phyloP scores from a whole-genome alignment of 73 alveolate species.

The Effrenium voratum region DNA sequence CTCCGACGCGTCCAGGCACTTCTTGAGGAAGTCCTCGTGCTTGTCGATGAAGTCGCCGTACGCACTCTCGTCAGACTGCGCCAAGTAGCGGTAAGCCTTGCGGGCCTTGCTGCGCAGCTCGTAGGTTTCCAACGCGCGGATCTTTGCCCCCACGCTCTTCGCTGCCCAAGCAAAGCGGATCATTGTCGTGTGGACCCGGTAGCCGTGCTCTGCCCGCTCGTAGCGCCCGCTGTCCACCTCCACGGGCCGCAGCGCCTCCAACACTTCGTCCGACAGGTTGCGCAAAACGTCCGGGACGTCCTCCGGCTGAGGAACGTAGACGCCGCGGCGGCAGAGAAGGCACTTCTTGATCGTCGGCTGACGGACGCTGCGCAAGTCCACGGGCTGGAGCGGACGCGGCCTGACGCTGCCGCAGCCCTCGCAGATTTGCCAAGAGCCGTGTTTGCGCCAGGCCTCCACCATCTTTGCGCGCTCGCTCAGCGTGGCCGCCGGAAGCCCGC shows the following conservation, averaged over 20 bases:
- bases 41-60: too few relatives aligned
- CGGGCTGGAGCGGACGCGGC: background rate
- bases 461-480: background rate
- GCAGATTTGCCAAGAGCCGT: background rate
- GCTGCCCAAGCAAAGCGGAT: too few relatives aligned
- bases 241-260: constrained; percentile 22
- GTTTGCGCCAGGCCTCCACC: constrained; percentile 17
- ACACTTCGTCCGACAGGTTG: too few relatives aligned
- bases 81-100: too few relatives aligned
- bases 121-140: background rate
- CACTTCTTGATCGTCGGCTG: background rate
- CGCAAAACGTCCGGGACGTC: too few relatives aligned
- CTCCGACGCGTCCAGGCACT: too few relatives aligned
- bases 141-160: too few relatives aligned
- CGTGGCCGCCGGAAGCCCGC: constrained; percentile 1
- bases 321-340: background rate
- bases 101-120: background rate
- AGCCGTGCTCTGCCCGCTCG: constrained; percentile 13
- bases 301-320: background rate
- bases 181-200: background rate
- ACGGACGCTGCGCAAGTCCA: too few relatives aligned
- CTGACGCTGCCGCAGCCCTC: background rate
- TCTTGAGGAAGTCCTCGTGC: too few relatives aligned
- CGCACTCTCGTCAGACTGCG: too few relatives aligned
- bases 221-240: constrained; percentile 16